These are phyloP conservation scores for Penicillium ucsense DNA, from an alignment of 495 filamentous ascomycete genomes.

Conservation along the genomic window DNA sequence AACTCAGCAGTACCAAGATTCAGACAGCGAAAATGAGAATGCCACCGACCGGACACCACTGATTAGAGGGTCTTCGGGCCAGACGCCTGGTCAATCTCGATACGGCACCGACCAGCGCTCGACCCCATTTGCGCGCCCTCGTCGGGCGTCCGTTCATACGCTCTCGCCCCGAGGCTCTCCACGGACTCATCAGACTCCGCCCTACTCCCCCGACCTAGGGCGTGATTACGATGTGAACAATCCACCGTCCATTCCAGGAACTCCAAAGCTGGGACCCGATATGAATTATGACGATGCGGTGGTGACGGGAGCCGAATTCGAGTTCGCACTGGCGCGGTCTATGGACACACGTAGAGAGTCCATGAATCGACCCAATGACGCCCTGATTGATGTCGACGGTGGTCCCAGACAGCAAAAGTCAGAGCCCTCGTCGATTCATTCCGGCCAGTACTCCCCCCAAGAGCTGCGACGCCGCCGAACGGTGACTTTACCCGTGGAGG, in stretches of 20 bases:
- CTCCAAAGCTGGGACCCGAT: conserved; percentile 49
- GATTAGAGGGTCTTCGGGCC: conserved; percentile 21
- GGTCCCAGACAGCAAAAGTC: conserved; percentile 15
- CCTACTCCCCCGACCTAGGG: conserved; percentile 21
- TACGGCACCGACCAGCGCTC: conserved; percentile 33
- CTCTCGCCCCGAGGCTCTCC: conserved; percentile 28
- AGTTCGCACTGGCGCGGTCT: conserved; percentile 21
- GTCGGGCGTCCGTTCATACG: conserved; percentile 21
- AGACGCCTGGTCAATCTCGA: conserved; percentile 13
- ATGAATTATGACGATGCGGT: conserved; percentile 75
- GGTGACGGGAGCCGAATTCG: conserved; percentile 45
- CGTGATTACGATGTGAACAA: conserved; percentile 81
- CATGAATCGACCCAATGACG: conserved; percentile 31
- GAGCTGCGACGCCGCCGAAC: conserved; percentile 41
- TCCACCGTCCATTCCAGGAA: conserved; percentile 84
- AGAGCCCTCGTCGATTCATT: conserved; percentile 20
- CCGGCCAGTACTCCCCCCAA: conserved; percentile 24
- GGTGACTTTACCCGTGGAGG: conserved; percentile 50
- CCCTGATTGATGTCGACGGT: conserved; percentile 51
- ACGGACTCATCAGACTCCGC: conserved; percentile 17
- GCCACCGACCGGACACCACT: conserved; percentile 34
- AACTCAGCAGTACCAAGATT: conserved; percentile 17
- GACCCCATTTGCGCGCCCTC: conserved; percentile 19
- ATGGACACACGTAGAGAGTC: conserved; percentile 29
- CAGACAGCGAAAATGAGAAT: conserved; percentile 44